A percentile compares a stretch with the other conserved stretches of the same genome.
Conservation (phyloP, 148 eudicot species). For the Pharnaceum exiguum region DNA sequence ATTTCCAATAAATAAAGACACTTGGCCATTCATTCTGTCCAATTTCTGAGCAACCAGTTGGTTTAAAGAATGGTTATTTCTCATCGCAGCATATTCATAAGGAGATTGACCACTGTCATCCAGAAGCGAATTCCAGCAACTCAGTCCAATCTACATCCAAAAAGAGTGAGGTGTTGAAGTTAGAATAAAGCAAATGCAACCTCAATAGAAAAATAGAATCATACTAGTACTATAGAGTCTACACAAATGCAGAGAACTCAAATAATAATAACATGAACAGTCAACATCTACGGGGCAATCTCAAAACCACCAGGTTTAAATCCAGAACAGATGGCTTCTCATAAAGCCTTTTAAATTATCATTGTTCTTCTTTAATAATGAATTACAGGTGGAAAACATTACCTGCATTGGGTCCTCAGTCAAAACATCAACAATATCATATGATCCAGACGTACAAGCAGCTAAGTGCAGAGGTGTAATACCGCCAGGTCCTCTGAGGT, state of each 20-base stretch:
- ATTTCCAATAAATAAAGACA: slow-evolving; percentile 17
- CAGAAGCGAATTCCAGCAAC: slow-evolving; percentile 25
- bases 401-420: slow-evolving; percentile 83
- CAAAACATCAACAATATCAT: slow-evolving; percentile 56
- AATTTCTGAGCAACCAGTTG: slow-evolving; percentile 23
- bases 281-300: too few species aligned
- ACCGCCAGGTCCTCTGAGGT: slow-evolving; percentile 71
- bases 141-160: slow-evolving; percentile 27
- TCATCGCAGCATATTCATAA: slow-evolving; percentile 25
- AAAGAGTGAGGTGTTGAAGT: neutral
- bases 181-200: neutral
- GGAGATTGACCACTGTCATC: slow-evolving; percentile 31
- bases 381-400: slow-evolving; percentile 3
- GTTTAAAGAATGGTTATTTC: slow-evolving; percentile 28
- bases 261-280: too few species aligned
- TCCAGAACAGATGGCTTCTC: too few species aligned
- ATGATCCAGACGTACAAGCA: slow-evolving; percentile 55
- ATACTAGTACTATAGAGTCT: too few species aligned
- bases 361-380: too few species aligned
- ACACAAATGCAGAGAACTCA: too few species aligned
- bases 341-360: too few species aligned
- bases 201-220: neutral
- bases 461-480: slow-evolving; percentile 84
- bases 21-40: slow-evolving; percentile 20
- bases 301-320: too few species aligned